A percentile compares a stretch with the other conserved stretches of the same genome.
Conservation (phyloP, 2,329 filamentous ascomycete genomes). For the Colletotrichum lentis region DNA sequence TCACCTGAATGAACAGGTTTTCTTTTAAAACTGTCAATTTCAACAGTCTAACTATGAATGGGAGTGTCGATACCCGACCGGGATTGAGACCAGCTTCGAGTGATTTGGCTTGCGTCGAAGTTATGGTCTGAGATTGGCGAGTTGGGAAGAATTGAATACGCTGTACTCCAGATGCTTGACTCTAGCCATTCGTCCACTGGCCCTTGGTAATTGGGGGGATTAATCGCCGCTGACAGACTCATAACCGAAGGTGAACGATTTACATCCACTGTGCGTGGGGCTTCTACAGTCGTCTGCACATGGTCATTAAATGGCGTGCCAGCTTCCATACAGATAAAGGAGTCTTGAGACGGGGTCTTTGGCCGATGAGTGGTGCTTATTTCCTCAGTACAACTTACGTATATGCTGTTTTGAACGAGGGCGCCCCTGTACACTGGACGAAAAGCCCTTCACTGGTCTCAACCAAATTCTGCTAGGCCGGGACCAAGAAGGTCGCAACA, state of each 20-base stretch:
- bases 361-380: no score
- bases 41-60: no score
- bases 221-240: not conserved
- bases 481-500: not conserved
- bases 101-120: no score
- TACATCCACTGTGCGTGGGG: not conserved
- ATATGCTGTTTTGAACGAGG: not conserved
- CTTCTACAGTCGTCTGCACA: not conserved
- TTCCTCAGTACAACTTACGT: not conserved
- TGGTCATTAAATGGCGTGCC: not conserved
- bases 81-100: no score
- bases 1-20: no score
- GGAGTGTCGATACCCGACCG: no score
- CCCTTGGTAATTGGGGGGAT: not conserved
- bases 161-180: no score
- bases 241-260: not conserved
- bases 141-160: no score
- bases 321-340: no score
- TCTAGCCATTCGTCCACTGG: not conserved
- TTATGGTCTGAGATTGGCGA: no score
- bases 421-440: not conserved
- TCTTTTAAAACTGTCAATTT: no score
- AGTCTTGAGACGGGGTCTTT: no score
- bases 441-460: conserved; percentile 2
- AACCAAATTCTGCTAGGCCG: conserved; percentile 4